phyloP scores from a whole-genome alignment of 2,329 filamentous ascomycete genomes.

The Diaporthe vaccinii region DNA sequence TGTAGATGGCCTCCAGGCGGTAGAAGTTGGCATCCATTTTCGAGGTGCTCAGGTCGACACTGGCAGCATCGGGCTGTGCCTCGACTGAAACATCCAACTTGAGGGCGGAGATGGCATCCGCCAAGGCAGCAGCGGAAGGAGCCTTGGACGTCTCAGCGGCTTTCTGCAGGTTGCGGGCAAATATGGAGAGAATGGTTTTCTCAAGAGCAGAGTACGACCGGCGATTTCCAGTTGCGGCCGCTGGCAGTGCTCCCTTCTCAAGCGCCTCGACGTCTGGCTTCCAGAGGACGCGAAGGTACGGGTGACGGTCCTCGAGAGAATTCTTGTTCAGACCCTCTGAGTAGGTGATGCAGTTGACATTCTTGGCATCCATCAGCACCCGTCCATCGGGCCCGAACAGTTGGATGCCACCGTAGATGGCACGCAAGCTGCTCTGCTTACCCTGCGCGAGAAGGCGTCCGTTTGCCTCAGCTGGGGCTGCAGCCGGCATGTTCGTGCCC shows the following conservation, averaged over 20 bases:
- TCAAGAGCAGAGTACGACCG: not conserved
- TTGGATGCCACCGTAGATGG: not conserved
- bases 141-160: not conserved
- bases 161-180: not conserved
- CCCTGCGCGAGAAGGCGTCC: not conserved
- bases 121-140: not conserved
- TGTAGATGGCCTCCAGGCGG: constrained; percentile 1
- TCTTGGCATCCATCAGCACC: not conserved
- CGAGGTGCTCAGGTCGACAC: not conserved
- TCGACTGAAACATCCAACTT: not conserved
- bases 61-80: not conserved
- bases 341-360: constrained; percentile 8
- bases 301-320: not conserved
- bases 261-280: constrained; percentile 6
- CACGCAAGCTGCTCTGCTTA: not conserved
- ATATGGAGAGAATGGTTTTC: not conserved
- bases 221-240: not conserved
- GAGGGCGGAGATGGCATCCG: not conserved
- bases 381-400: not conserved
- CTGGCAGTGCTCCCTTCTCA: not conserved
- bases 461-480: not conserved
- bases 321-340: not conserved
- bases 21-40: not conserved
- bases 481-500: not conserved
- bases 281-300: constrained; percentile 7